Evolutionary conservation across 345 rosid genomes (phyloP).

Genomic region (Melastoma malabathricum): DNA sequence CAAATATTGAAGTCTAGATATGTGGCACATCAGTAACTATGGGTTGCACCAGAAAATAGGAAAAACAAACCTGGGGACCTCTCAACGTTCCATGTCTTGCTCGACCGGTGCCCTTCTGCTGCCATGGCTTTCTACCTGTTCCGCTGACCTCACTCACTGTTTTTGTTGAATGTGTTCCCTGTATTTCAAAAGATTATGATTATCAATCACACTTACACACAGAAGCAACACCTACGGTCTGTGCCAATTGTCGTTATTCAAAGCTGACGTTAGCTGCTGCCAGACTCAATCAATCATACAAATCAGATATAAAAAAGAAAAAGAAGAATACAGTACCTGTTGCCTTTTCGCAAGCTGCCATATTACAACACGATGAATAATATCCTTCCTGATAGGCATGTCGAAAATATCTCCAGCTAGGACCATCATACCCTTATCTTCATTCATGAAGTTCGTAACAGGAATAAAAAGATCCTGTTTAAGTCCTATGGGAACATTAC

Average conservation of each 20-base stretch:
- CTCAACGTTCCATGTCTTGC: conserved; percentile 84
- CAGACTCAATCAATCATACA: too few relatives aligned
- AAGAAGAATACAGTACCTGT: conserved; percentile 36
- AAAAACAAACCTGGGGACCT: conserved; percentile 64
- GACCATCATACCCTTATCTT: conserved; percentile 72
- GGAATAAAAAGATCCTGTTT: conserved; percentile 72
- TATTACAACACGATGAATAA: conserved; percentile 69
- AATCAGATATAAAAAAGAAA: not conserved
- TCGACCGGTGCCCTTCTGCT: conserved; percentile 80
- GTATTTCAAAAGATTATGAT: conserved; percentile 5
- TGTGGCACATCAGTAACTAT: conserved; percentile 1
- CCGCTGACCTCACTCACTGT: conserved; percentile 90
- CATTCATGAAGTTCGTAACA: conserved; percentile 58
- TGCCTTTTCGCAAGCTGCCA: conserved; percentile 92
- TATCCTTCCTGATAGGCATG: conserved; percentile 85
- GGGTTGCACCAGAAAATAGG: conserved; percentile 5
- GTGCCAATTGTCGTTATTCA: too few relatives aligned
- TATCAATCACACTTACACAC: too few relatives aligned
- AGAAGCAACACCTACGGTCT: too few relatives aligned
- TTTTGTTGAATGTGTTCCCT: conserved; percentile 97
- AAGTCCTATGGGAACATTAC: conserved; percentile 32
- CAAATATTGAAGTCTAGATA: conserved; percentile 3
- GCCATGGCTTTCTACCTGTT: conserved; percentile 86
- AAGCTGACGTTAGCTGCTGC: too few relatives aligned
- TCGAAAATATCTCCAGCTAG: conserved; percentile 93